phyloP scores from a whole-genome alignment of 352 stramenopile genomes.

The Phytophthora kernoviae region DNA sequence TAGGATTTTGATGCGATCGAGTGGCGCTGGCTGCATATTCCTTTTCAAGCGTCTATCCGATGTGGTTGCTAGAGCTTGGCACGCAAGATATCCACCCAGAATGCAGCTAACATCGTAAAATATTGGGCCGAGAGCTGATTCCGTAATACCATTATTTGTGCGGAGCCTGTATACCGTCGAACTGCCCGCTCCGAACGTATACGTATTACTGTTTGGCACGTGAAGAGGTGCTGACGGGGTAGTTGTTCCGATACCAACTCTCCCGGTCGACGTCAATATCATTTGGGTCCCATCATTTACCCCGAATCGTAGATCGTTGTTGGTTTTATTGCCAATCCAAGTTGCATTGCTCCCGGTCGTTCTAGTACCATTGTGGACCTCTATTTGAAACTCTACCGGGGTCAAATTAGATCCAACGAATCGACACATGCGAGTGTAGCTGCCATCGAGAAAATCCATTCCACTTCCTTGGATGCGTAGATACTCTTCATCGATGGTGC shows the following conservation, averaged over 20 bases:
- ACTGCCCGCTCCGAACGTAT: background rate
- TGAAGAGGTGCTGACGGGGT: background rate
- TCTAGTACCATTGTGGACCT: no score
- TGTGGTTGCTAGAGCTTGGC: background rate
- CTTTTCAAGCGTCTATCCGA: background rate
- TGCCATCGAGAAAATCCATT: no score
- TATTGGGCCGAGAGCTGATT: background rate
- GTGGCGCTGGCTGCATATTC: slow-evolving; percentile 1
- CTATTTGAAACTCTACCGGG: no score
- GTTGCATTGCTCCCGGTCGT: no score
- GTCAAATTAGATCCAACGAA: no score
- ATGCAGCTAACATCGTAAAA: background rate
- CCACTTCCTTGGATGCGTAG: no score
- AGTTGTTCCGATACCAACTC: background rate
- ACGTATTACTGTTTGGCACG: background rate
- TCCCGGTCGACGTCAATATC: background rate
- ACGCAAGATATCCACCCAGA: background rate
- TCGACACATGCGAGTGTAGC: no score
- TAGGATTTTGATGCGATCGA: slow-evolving; percentile 7
- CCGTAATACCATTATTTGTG: background rate
- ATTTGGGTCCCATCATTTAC: no score
- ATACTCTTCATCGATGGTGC: no score
- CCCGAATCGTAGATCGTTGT: no score
- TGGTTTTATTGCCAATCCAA: no score
- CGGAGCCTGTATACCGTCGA: background rate